Evolutionary conservation across 2,329 filamentous ascomycete species (phyloP), one percentile per base, ranked within the genome.

Genomic region (Rhexocercosporidium sp.): DNA sequence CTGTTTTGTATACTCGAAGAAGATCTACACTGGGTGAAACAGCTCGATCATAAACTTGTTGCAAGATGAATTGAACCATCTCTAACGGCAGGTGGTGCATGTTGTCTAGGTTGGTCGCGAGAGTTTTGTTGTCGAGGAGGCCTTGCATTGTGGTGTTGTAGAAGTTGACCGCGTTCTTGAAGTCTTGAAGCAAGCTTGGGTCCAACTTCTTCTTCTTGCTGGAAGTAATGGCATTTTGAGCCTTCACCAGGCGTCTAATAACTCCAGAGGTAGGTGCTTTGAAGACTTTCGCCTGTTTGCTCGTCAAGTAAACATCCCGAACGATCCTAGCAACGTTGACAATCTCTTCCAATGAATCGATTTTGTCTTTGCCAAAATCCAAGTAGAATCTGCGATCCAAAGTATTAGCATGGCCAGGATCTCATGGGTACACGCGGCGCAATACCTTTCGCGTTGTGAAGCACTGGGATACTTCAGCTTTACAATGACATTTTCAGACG

Each of bases 21-120:
- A 90, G 87, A 70, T 97, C 92, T 27, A 97, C 93, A 68, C 92
- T 89, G 6, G 93, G 94, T 1, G 94, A 96, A 8, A 99, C 96
- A 5, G 93, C 97, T 60, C 96, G 92, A 74, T 94, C 90, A 80
- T 97, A 98, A 25, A 93, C 91, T 78, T 99, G 94, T 64, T 87
- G 89, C 49, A 97, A 86, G 73, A 97, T 95, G 72, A 93, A 90
- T 72, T 92, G 89, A 56, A 94, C 89, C 59, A 94, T 86, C 53
- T 88, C 87, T 51, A 92, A 84, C 7, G 92, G 89, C 20, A 97
- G 82, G 56, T 86, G 84, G 74, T 91, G 90, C 77, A 88, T 88
- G 57, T 82, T 81, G 71, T 92, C 87, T 56, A 98, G 84, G 72
- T 92, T 91, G 72, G 86, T 88, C 22, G 88, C 85, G 69, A 98